Evolutionary conservation across 345 rosid genomes (phyloP).

Genomic region (Garcia nutans): DNA sequence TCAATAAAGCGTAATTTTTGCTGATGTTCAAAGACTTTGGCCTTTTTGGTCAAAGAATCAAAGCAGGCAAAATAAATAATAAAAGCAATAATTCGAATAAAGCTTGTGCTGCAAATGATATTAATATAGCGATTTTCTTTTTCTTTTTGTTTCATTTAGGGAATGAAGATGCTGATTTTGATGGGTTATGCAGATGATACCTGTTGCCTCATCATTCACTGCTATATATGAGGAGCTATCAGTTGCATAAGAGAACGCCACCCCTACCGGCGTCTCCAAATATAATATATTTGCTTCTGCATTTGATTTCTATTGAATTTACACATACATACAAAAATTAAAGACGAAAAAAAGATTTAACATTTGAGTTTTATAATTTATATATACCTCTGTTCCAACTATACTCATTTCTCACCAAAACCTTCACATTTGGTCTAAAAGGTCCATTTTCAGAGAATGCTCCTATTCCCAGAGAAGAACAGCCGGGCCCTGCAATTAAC

Average conservation of each 20-base stretch:
- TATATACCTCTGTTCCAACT: conserved; percentile 90
- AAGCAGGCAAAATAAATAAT: neutral
- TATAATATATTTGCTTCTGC: conserved; percentile 96
- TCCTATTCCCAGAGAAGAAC: conserved; percentile 95
- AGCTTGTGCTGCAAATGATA: neutral
- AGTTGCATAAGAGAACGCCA: conserved; percentile 87
- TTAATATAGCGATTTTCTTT: neutral
- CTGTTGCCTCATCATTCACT: conserved; percentile 51
- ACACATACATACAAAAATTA: neutral
- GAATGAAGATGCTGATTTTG: conserved; percentile 10
- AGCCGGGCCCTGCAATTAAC: conserved; percentile 70
- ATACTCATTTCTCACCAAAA: conserved; percentile 64
- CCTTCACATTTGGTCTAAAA: conserved; percentile 78
- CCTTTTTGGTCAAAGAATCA: conserved; percentile 7
- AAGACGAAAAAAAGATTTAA: neutral
- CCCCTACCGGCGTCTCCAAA: conserved; percentile 91
- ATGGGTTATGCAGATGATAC: neutral
- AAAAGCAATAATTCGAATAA: neutral
- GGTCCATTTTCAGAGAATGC: conserved; percentile 98
- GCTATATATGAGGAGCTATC: conserved; percentile 61
- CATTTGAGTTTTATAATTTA: neutral
- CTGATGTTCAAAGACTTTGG: conserved; percentile 3
- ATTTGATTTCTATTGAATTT: conserved; percentile 10
- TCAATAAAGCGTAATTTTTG: conserved; percentile 6
- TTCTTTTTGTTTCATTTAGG: neutral